Evolutionary conservation across 768 basidiomycete genomes (phyloP).

Genomic region (Baorangia bicolor): DNA sequence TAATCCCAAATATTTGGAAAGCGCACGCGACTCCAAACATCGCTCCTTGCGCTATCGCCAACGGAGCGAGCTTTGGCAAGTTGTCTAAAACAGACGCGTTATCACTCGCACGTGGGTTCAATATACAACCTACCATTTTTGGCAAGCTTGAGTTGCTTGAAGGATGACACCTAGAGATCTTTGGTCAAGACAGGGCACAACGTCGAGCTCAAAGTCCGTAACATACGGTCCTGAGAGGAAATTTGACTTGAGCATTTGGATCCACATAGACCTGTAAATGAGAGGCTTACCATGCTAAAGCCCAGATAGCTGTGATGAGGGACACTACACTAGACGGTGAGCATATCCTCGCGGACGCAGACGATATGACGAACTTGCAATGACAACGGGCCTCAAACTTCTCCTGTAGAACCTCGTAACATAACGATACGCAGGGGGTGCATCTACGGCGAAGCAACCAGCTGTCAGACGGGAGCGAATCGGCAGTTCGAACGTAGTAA

Average conservation of each 20-base stretch:
- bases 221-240: constrained; percentile 24
- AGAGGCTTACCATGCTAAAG: constrained; percentile 57
- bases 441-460: constrained; percentile 28
- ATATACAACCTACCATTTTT: constrained; percentile 42
- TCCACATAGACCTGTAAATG: too few species aligned
- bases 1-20: constrained; percentile 57
- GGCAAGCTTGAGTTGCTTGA: constrained; percentile 51
- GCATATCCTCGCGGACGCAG: background rate
- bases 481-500: background rate
- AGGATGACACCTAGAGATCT: constrained; percentile 54
- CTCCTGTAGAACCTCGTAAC: constrained; percentile 53
- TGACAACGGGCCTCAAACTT: constrained; percentile 63
- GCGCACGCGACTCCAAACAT: constrained; percentile 50
- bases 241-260: background rate
- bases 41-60: constrained; percentile 60
- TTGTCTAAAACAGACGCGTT: constrained; percentile 34
- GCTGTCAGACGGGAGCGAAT: background rate
- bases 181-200: background rate
- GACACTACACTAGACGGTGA: constrained; percentile 30
- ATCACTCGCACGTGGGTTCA: background rate
- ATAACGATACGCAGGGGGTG: constrained; percentile 58
- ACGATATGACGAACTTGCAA: constrained; percentile 38
- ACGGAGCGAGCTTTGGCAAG: constrained; percentile 45
- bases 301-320: constrained; percentile 54
- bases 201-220: background rate